Base-by-base conservation (phyloP, 495 filamentous ascomycete genomes). In the Penicillium cosmopolitanum region DNA sequence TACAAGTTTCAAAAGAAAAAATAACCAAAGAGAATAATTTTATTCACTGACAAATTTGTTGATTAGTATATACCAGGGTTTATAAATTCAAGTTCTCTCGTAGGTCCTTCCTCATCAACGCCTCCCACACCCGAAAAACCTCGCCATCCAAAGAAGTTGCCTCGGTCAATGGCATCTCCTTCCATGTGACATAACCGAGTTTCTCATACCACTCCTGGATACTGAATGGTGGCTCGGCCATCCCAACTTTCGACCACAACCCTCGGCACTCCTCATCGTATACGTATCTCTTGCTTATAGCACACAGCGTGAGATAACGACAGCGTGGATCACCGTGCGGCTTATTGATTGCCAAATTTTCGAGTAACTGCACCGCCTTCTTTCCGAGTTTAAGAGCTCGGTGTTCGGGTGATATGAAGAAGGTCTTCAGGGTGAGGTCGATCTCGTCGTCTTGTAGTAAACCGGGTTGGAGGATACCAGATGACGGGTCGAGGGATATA, bases 131-230 rank as follows among this genome's bases (percentile, higher is more conserved):
- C 9, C 12, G 18, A 28, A 70, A 40, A 16, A 50, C 36, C 42
- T 50, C 51, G 19, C 63, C 64, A 58, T 67, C 61, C 11, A 59
- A 34, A 23, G 58, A 34, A 12, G 18, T 60, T 19, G 60, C 58
- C 18, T 63, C 54, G 44, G 66, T 66, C 19, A 61, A 11, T 28
- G 58, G 58, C 58, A 67, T 66, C 42, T 63, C 64, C 64, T 69
- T 73, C 70, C 70, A 73, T 15, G 28, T 57, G 1, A 66, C 64
- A 65, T 69, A 73, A 4, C 68, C 71, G n/a, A 59, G 50, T 19
- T 34, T 63, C 57, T 73, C 70, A 44, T 73, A 73, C 70, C 70
- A 73, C 35, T 68, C 65, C 55, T 73, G 57, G 33, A 63, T 63
- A 51, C 68, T 71, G 15, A 71, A 66, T 10, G 46, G 28, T 4